Evolutionary conservation across 2,329 filamentous ascomycete genomes (phyloP), one percentile per base, ranked within the genome.

Genomic region (Dothidotthia symphoricarpi): DNA sequence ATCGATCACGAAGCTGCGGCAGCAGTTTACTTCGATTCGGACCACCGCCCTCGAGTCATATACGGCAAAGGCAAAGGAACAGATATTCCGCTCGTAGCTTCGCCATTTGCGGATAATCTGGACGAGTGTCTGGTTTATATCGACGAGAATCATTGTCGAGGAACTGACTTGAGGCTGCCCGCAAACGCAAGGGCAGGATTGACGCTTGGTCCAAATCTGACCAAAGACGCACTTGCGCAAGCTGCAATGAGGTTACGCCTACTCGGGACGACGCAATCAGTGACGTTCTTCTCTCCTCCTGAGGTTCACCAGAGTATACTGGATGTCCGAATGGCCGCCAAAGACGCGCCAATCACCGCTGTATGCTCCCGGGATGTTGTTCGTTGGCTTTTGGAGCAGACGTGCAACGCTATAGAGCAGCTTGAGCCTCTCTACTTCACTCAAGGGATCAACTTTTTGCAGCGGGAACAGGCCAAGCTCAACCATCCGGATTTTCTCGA

Each of bases 191-290:
- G 39, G 1, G 80, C 73, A 0, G 80, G 78, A 0, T 49, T 83
- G 1, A 83, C 80, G 0, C 60, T 83, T 0, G 76, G 75, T 0
- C 66, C 77, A 0, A 70, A 74, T 1, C 73, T 80, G 36, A 81
- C 76, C 0, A 83, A 84, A 41, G 81, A 83, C 38, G 71, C 77
- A 7, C 74, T 76, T 0, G 78, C 82, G 0, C 80, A 85, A 78
- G 82, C 81, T 36, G 80, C 81, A 0, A 85, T 86, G 81, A 67
- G 82, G 41, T 60, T 86, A 0, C 71, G 83, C 1, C 76, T 83
- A 30, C 66, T 86, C 0, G 73, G 66, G 0, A 69, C 69, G 2
- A 76, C 76, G 0, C 81, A 85, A 39, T 76, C 75, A 0, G 57
- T 85, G 0, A 61, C 64, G 0, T 76, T 75, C 32, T 72, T 80